Conservation (phyloP, 345 rosid species). For the Jatropha curcas region DNA sequence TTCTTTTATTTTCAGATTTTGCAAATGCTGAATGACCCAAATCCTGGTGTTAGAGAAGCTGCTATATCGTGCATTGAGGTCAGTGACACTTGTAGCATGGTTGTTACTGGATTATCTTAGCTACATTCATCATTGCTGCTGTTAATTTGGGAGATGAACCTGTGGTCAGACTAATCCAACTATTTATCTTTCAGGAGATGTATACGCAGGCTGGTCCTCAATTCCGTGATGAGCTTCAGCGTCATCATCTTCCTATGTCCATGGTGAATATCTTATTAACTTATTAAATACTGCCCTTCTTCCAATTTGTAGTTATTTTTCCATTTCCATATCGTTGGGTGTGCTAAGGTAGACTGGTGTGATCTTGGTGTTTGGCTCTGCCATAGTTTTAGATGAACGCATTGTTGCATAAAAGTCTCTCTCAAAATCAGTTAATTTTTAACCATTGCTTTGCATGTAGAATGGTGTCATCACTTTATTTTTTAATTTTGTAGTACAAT, state of each 20-base stretch:
- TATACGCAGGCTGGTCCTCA: conserved; percentile 84
- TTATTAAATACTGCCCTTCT: neutral
- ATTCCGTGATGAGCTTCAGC: conserved; percentile 96
- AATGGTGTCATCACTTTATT: neutral
- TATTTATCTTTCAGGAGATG: conserved; percentile 75
- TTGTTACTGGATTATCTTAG: neutral
- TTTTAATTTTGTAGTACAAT: conserved; percentile 1
- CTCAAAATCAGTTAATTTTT: neutral
- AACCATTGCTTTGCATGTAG: neutral
- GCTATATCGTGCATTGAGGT: conserved; percentile 95
- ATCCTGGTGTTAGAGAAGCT: conserved; percentile 89
- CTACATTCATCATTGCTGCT: neutral
- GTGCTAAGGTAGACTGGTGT: neutral
- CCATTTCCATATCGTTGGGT: neutral
- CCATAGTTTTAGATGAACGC: conserved; percentile 6
- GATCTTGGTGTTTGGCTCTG: neutral
- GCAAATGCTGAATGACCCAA: conserved; percentile 88
- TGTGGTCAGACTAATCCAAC: conserved; percentile 3
- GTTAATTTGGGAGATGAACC: neutral
- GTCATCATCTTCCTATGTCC: conserved; percentile 78
- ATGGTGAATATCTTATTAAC: conserved; percentile 58
- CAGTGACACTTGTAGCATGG: conserved; percentile 7
- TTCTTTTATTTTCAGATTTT: conserved; percentile 56
- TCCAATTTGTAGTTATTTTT: conserved; percentile 7
- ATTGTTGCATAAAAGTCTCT: neutral